Evolutionary conservation across 164 flowering plant genomes (phyloP).

Genomic region (Magnolia changhungtana): DNA sequence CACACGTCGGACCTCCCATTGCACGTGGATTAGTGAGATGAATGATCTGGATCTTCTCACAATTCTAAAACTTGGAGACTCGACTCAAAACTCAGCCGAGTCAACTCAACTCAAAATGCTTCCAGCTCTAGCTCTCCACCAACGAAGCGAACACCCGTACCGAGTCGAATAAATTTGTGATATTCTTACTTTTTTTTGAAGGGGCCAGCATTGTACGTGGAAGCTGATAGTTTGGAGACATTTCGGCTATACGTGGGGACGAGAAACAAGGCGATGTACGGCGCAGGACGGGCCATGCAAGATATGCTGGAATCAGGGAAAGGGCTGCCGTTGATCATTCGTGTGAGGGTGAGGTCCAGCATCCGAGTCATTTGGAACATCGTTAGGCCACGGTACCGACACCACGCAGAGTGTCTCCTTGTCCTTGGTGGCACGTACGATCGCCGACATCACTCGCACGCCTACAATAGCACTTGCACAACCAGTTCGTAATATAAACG

Average conservation of each 20-base stretch:
- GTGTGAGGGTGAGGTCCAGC: conserved; percentile 36
- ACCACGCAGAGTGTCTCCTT: conserved; percentile 38
- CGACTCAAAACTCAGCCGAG: no score
- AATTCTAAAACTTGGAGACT: no score
- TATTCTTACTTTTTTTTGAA: conserved; percentile 10
- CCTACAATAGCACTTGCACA: conserved; percentile 44
- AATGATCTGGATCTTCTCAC: no score
- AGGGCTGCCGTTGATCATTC: conserved; percentile 53
- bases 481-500: conserved; percentile 8
- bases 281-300: conserved; percentile 74
- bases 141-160: no score
- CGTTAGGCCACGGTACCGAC: conserved; percentile 46
- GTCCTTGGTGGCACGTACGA: conserved; percentile 32
- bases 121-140: no score
- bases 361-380: conserved; percentile 46
- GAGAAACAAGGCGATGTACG: conserved; percentile 70
- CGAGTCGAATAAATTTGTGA: no score
- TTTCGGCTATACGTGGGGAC: conserved; percentile 49
- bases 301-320: conserved; percentile 61
- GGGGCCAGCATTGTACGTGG: conserved; percentile 46
- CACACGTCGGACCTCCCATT: no score
- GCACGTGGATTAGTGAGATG: no score
- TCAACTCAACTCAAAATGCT: no score
- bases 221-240: conserved; percentile 18
- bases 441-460: conserved; percentile 37